phyloP scores from a whole-genome alignment of 331 rosid genomes.

The Cucumis variabilis region DNA sequence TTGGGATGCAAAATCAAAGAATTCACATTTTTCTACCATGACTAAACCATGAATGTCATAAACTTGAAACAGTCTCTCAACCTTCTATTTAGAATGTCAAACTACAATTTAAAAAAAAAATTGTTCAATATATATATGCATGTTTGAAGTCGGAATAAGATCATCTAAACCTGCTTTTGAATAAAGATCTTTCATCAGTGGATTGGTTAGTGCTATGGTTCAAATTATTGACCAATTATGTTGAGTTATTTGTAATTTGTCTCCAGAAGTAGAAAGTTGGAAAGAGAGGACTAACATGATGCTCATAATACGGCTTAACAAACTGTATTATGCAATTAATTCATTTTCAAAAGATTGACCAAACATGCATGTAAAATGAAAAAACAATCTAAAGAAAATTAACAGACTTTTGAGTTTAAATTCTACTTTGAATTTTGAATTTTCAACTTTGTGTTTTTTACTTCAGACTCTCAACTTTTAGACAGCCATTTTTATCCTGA shows the following conservation, averaged over 20 bases:
- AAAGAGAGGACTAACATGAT: too few relatives aligned
- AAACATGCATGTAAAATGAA: neutral
- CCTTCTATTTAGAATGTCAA: neutral
- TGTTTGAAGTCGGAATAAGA: too few relatives aligned
- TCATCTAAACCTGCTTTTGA: too few relatives aligned
- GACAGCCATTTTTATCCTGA: too few relatives aligned
- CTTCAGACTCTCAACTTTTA: too few relatives aligned
- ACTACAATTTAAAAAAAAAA: neutral
- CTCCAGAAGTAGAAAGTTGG: neutral
- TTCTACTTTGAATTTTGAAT: too few relatives aligned
- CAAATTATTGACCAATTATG: neutral
- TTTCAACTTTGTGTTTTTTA: too few relatives aligned
- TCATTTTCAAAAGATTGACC: neutral
- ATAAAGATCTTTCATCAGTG: too few relatives aligned
- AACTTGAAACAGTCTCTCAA: neutral
- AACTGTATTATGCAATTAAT: neutral
- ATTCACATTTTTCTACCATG: neutral
- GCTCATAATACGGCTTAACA: neutral
- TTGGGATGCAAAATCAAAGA: neutral
- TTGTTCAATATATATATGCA: too few relatives aligned
- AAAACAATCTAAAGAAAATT: neutral
- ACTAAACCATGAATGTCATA: neutral
- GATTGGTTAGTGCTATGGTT: neutral
- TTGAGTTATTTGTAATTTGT: neutral
- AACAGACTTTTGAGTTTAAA: too few relatives aligned